Conservation (phyloP, 1,139 yeast genomes). For the Diutina scorzettiae region DNA sequence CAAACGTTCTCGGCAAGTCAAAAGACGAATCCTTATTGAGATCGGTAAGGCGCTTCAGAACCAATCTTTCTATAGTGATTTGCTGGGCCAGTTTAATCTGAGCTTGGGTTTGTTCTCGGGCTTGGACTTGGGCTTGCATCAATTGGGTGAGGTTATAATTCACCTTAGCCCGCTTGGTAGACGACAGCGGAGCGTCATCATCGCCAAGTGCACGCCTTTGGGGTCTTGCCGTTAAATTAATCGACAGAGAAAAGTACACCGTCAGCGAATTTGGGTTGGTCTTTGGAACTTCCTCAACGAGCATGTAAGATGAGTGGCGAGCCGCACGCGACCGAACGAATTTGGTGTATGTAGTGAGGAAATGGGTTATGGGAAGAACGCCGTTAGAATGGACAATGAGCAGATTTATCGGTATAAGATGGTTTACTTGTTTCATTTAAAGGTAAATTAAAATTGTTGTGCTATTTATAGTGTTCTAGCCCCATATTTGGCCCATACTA, state of each 20-base stretch:
- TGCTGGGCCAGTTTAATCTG: slow-evolving; percentile 30
- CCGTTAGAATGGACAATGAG: no score
- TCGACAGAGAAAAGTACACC: slow-evolving; percentile 32
- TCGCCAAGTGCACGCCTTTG: slow-evolving; percentile 9
- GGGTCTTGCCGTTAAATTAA: slow-evolving; percentile 32
- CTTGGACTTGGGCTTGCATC: slow-evolving; percentile 34
- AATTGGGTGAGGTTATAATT: slow-evolving; percentile 34
- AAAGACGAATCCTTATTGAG: slow-evolving; percentile 26
- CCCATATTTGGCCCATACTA: no score
- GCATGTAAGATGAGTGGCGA: slow-evolving; percentile 19
- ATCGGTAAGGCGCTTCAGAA: slow-evolving; percentile 26
- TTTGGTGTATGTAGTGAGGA: no score
- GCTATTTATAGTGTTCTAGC: no score
- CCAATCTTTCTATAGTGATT: slow-evolving; percentile 28
- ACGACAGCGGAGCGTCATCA: slow-evolving; percentile 14
- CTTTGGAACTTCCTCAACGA: slow-evolving; percentile 37
- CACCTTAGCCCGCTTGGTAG: slow-evolving; percentile 27
- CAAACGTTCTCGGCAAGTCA: slow-evolving; percentile 32
- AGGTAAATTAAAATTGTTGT: no score
- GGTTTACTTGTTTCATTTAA: no score
- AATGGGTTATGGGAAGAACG: no score
- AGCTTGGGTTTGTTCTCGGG: slow-evolving; percentile 14
- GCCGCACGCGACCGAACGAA: no score
- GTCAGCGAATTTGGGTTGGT: slow-evolving; percentile 24
- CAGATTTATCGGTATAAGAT: no score